Evolutionary conservation across 805 yeast species (phyloP), one percentile per base, ranked within the genome.

Genomic region (Wickerhamomyces pijperi): DNA sequence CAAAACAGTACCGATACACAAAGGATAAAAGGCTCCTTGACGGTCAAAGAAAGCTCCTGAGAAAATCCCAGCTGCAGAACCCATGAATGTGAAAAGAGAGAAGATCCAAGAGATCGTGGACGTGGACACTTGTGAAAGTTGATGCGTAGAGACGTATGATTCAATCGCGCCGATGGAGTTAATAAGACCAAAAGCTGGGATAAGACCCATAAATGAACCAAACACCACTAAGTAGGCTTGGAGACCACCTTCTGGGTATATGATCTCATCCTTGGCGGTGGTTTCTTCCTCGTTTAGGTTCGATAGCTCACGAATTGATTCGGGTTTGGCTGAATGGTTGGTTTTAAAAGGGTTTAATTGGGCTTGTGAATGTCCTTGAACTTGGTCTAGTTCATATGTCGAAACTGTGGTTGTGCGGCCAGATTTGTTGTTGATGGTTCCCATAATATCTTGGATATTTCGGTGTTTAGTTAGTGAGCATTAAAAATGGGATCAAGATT

Each of bases 111-210:
- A 67, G 3, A 72, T 63, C 1, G 70, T 58, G 3, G 77, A 64
- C 3, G 72, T 58, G 13, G 67, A 53, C 2, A 61, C 58, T 37
- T 63, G 46, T 2, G 59, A 59, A 44, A 77, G 56, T 49, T 77
- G 82, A 53, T 77, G 68, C 3, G 58, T 55, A 2, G 72, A 62
- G 5, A 78, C 66, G 44, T 76, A 74, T 0, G 80, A 67, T 53
- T 78, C 77, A 28, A 78, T 65, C 2, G 78, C 79, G 41, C 84
- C 83, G 31, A 72, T 64, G 1, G 78, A 58, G 47, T 76, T 77
- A 50, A 74, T 58, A 38, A 74, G 54, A 0, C 85, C 84, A 39
- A 74, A 67, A 19, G 66, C 65, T 3, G 73, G 70, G 5, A 69
- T 56, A 13, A 71, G 60, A 0, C 82, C 82, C 40, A 71, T 54